Evolutionary conservation across 768 basidiomycete species (phyloP).

Genomic region (Candolleomyces aberdarensis): DNA sequence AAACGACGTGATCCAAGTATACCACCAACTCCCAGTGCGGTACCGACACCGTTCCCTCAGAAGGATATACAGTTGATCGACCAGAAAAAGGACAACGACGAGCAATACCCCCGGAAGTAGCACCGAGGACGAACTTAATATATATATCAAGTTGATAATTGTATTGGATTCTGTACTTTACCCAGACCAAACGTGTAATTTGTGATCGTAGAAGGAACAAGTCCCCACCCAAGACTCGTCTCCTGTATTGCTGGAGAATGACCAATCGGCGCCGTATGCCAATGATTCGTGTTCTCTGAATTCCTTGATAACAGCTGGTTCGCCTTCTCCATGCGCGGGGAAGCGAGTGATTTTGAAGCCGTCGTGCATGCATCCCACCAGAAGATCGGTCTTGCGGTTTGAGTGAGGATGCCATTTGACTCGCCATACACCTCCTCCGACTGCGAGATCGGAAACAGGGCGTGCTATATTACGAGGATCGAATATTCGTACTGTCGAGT

Average conservation of each 20-base stretch:
- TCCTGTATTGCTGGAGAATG: conserved; percentile 31
- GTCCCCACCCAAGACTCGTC: conserved; percentile 62
- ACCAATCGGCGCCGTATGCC: conserved; percentile 95
- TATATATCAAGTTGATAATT: neutral
- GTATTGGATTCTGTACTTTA: neutral
- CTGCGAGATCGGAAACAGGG: conserved; percentile 57
- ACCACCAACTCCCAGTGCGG: conserved; percentile 24
- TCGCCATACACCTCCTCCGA: conserved; percentile 94
- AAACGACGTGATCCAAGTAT: conserved; percentile 29
- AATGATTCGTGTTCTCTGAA: conserved; percentile 80
- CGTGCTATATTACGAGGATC: conserved; percentile 67
- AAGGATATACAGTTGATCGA: neutral
- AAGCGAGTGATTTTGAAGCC: conserved; percentile 85
- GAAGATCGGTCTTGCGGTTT: conserved; percentile 64
- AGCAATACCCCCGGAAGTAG: neutral
- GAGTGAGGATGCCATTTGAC: conserved; percentile 90
- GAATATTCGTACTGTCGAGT: conserved; percentile 75
- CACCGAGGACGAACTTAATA: neutral
- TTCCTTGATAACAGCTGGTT: conserved; percentile 44
- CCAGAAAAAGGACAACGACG: conserved; percentile 1
- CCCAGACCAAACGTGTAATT: conserved; percentile 69
- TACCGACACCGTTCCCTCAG: conserved; percentile 15
- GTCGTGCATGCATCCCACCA: conserved; percentile 98
- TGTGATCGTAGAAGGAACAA: conserved; percentile 95
- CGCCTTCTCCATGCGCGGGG: conserved; percentile 12